A percentile compares a stretch with the other conserved stretches of the same genome.
Evolutionary conservation across 1,284 basidiomycete genomes (phyloP).

Genomic region (Hypsizygus ulmarius): DNA sequence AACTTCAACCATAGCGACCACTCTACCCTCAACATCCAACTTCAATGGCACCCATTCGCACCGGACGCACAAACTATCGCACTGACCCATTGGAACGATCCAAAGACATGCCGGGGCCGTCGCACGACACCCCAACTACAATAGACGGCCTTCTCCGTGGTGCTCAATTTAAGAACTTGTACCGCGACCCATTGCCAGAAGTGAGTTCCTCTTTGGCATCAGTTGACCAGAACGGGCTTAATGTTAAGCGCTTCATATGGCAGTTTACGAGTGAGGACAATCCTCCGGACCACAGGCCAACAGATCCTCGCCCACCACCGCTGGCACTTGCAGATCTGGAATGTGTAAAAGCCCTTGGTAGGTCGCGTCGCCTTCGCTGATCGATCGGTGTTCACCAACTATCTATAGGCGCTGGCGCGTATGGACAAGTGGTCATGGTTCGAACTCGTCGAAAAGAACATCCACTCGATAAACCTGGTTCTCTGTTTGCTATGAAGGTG

Average conservation of each 20-base stretch:
- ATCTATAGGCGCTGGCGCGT: conserved; percentile 37
- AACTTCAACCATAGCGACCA: neutral
- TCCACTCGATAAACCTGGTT: conserved; percentile 28
- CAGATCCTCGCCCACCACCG: conserved; percentile 31
- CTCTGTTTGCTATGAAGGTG: conserved; percentile 43
- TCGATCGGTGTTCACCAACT: neutral
- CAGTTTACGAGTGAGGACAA: neutral
- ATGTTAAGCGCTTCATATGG: no score
- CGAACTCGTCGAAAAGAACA: conserved; percentile 25
- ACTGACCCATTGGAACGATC: neutral
- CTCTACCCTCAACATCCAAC: neutral
- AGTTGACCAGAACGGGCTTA: no score
- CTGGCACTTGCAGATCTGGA: conserved; percentile 38
- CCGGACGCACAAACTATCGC: conserved; percentile 1
- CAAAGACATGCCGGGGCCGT: neutral
- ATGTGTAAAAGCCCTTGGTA: conserved; percentile 39
- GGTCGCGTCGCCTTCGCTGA: neutral
- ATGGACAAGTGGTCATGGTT: conserved; percentile 43
- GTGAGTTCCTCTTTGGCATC: no score
- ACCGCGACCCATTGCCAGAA: no score
- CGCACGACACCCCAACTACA: neutral
- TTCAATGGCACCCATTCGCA: conserved; percentile 5
- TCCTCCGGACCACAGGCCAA: conserved; percentile 16
- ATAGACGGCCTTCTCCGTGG: neutral
- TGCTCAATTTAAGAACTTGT: no score